phyloP scores from a whole-genome alignment of 2,329 filamentous ascomycete genomes.

The Xylariaceae sp. region DNA sequence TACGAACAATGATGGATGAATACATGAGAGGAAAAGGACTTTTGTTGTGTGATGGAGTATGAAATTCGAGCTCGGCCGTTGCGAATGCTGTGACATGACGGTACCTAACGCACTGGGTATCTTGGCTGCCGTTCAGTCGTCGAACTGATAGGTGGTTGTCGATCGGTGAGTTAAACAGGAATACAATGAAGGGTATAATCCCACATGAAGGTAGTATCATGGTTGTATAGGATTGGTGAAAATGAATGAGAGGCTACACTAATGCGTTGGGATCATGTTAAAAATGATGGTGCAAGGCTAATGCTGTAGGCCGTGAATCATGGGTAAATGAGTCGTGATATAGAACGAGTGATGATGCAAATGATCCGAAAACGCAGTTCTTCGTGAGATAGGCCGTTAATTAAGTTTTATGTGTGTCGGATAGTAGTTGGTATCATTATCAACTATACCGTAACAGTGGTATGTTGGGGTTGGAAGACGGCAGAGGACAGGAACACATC shows the following conservation, averaged over 20 bases:
- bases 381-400: constrained; percentile 10
- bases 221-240: too few species aligned
- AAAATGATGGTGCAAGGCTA: background rate
- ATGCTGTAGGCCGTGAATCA: constrained; percentile 10
- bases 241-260: background rate
- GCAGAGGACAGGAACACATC: constrained; percentile 48
- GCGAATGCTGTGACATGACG: constrained; percentile 22
- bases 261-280: background rate
- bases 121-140: constrained; percentile 27
- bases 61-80: constrained; percentile 18
- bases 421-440: background rate
- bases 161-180: constrained; percentile 1
- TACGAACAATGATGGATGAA: constrained; percentile 1
- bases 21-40: constrained; percentile 7
- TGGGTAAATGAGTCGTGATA: constrained; percentile 13
- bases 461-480: constrained; percentile 44
- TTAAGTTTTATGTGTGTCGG: constrained; percentile 6
- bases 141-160: background rate
- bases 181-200: background rate
- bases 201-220: constrained; percentile 10
- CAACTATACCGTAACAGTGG: constrained; percentile 11
- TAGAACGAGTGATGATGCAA: constrained; percentile 6
- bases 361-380: background rate
- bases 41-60: constrained; percentile 18
- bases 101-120: constrained; percentile 33